Evolutionary conservation across 2,329 filamentous ascomycete genomes (phyloP).

Genomic region (Paracamarosporium sp.): DNA sequence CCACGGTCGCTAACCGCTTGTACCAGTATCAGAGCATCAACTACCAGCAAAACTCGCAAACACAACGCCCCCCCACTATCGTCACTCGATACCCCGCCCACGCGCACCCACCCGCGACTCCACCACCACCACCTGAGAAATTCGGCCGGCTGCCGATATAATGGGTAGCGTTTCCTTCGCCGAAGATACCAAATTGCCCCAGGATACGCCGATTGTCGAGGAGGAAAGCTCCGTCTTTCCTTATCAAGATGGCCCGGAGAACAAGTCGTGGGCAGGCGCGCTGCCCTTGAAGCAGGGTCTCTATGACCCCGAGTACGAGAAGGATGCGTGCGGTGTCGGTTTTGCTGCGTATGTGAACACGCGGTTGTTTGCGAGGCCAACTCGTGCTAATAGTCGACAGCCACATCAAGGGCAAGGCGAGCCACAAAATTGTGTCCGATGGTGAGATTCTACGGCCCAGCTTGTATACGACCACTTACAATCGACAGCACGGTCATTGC

Average conservation of each 20-base stretch:
- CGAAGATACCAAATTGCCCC: constrained; percentile 57
- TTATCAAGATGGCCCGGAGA: constrained; percentile 78
- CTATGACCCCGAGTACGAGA: constrained; percentile 94
- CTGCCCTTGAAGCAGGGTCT: constrained; percentile 98
- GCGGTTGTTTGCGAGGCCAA: background rate
- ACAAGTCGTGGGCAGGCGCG: constrained; percentile 93
- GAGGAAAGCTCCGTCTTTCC: constrained; percentile 73
- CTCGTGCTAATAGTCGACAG: constrained; percentile 56
- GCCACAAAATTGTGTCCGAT: constrained; percentile 99
- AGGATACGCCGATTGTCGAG: constrained; percentile 60
- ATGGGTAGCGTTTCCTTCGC: constrained; percentile 62
- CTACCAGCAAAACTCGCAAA: constrained; percentile 29
- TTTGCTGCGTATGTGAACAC: constrained; percentile 82
- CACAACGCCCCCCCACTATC: constrained; percentile 31
- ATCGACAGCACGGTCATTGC: constrained; percentile 78
- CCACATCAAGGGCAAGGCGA: constrained; percentile 96
- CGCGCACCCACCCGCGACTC: constrained; percentile 17
- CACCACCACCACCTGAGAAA: constrained; percentile 27
- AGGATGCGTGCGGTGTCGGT: constrained; percentile 99
- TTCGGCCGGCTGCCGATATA: constrained; percentile 61
- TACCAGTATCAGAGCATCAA: constrained; percentile 29
- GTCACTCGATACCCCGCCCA: constrained; percentile 23
- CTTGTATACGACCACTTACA: constrained; percentile 35
- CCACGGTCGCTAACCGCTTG: constrained; percentile 6
- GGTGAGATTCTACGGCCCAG: constrained; percentile 61